Evolutionary conservation across 2,329 filamentous ascomycete genomes (phyloP).

Genomic region (Colletotrichum magnum): DNA sequence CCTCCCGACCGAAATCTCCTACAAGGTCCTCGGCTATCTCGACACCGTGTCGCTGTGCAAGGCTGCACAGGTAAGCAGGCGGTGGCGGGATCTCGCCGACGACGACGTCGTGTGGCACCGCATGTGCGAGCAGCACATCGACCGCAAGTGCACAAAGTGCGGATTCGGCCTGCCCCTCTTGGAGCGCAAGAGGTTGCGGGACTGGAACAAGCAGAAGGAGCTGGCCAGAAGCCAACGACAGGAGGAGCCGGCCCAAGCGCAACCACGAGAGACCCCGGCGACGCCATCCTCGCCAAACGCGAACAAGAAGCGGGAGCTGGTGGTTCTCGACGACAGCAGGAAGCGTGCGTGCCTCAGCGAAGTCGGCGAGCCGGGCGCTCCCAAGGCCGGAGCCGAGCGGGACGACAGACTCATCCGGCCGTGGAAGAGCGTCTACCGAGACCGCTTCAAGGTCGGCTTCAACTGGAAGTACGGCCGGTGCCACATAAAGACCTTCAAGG

Average conservation of each 20-base stretch:
- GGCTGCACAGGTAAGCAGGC: conserved; percentile 90
- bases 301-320: conserved; percentile 52
- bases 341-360: conserved; percentile 52
- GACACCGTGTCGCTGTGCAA: conserved; percentile 97
- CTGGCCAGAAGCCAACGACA: conserved; percentile 55
- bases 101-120: conserved; percentile 97
- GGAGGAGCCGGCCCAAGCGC: conserved; percentile 42
- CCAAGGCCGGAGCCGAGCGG: conserved; percentile 47
- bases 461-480: conserved; percentile 98
- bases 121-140: conserved; percentile 94
- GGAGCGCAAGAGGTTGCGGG: conserved; percentile 88
- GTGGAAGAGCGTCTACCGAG: conserved; percentile 99
- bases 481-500: conserved; percentile 85
- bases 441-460: conserved; percentile 93
- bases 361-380: conserved; percentile 31
- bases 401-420: conserved; percentile 70
- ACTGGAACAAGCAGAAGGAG: conserved; percentile 89
- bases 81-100: conserved; percentile 92
- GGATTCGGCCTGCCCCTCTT: conserved; percentile 94
- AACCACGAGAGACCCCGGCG: conserved; percentile 43
- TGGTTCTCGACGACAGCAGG: conserved; percentile 47
- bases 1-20: conserved; percentile 89
- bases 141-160: conserved; percentile 93
- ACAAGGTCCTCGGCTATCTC: conserved; percentile 92
- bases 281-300: conserved; percentile 42